phyloP scores from a whole-genome alignment of 441 rosid genomes.

The Mallotus repandus region DNA sequence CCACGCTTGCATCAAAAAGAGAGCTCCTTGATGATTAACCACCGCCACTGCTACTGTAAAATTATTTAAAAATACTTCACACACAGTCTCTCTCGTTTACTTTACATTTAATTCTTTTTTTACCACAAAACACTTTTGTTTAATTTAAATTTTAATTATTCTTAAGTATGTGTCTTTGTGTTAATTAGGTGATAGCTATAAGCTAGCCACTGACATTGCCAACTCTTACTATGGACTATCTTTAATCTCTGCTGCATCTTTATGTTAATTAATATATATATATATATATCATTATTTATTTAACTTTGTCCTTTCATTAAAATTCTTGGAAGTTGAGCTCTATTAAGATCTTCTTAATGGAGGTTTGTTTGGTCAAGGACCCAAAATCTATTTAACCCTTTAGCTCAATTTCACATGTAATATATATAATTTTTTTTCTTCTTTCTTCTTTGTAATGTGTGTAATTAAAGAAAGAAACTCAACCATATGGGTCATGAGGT shows the following conservation, averaged over 20 bases:
- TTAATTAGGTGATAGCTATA: slow-evolving; percentile 24
- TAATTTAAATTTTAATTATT: slow-evolving; percentile 27
- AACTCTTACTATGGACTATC: slow-evolving; percentile 44
- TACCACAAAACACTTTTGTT: not conserved
- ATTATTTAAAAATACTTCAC: slow-evolving; percentile 14
- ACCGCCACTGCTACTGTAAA: slow-evolving; percentile 69
- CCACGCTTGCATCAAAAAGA: slow-evolving; percentile 98
- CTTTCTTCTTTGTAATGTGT: not conserved
- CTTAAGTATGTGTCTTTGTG: not conserved
- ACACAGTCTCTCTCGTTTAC: not conserved
- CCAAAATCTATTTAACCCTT: slow-evolving; percentile 42
- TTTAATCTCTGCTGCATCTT: not conserved
- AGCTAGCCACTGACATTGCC: slow-evolving; percentile 79
- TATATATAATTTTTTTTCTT: too few relatives aligned
- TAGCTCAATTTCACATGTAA: slow-evolving; percentile 17
- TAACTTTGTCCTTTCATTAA: slow-evolving; percentile 29
- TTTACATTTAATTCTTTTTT: slow-evolving; percentile 6
- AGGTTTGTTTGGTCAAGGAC: slow-evolving; percentile 51
- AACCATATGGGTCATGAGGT: slow-evolving; percentile 24
- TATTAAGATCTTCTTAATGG: slow-evolving; percentile 33
- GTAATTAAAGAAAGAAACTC: slow-evolving; percentile 8
- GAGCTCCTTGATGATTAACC: slow-evolving; percentile 90
- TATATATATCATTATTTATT: not conserved
- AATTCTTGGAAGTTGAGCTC: slow-evolving; percentile 45
- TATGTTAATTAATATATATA: not conserved